Percentiles rank a stretch among this genome's conserved stretches.
Evolutionary conservation across 768 basidiomycete genomes (phyloP).

Genomic region (Coprinellus micaceus): DNA sequence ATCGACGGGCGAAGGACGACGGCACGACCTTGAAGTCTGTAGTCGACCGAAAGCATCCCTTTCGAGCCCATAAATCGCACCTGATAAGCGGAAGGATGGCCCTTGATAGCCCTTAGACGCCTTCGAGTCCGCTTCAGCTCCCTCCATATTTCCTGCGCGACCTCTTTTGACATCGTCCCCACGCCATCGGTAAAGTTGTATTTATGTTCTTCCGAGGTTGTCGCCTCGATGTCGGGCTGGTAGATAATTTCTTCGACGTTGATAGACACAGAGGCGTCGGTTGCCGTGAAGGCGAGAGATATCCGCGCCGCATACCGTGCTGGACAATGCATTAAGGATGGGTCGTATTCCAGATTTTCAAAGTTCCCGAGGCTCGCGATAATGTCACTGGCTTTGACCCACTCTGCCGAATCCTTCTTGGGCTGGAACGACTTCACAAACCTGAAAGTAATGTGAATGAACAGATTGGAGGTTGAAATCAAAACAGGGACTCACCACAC

Average conservation of each 20-base stretch:
- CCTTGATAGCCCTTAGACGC: constrained; percentile 27
- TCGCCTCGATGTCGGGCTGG: constrained; percentile 30
- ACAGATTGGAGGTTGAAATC: not conserved
- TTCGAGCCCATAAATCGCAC: constrained; percentile 63
- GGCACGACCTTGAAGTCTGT: constrained; percentile 43
- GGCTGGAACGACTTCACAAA: constrained; percentile 58
- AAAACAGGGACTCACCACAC: constrained; percentile 40
- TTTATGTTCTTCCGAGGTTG: constrained; percentile 20
- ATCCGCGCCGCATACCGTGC: constrained; percentile 70
- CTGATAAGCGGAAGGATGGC: constrained; percentile 51
- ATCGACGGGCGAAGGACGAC: constrained; percentile 57
- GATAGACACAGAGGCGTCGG: constrained; percentile 50
- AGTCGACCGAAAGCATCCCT: constrained; percentile 60
- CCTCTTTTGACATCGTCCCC: constrained; percentile 54
- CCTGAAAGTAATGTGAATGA: constrained; percentile 31
- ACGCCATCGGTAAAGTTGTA: constrained; percentile 70
- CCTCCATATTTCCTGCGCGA: constrained; percentile 49
- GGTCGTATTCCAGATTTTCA: constrained; percentile 41
- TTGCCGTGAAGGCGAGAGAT: constrained; percentile 73
- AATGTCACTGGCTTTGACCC: constrained; percentile 43
- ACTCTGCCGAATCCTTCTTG: constrained; percentile 13
- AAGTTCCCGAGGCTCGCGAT: constrained; percentile 57
- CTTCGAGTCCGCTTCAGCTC: constrained; percentile 36
- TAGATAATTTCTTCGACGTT: constrained; percentile 46
- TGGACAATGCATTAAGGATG: constrained; percentile 51